Percentiles rank a stretch among this genome's conserved stretches.
These are phyloP conservation scores for Jatropha podagrica DNA, from an alignment of 441 rosid species.

Conservation along the genomic window DNA sequence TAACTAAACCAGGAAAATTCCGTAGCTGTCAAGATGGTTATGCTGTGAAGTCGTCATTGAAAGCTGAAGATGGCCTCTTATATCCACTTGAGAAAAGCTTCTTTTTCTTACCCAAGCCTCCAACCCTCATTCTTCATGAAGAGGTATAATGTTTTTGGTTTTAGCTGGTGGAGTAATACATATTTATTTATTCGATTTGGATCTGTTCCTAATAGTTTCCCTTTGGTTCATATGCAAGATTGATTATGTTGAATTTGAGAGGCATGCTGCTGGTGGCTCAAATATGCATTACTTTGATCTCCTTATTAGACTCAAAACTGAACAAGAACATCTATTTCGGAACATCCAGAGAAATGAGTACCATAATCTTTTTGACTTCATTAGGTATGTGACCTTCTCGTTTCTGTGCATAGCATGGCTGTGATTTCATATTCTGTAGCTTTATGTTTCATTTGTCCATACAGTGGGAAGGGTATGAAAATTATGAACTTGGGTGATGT, in stretches of 20 bases:
- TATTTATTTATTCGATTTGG: constrained; percentile 1
- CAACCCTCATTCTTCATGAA: constrained; percentile 95
- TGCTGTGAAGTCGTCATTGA: constrained; percentile 95
- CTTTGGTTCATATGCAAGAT: constrained; percentile 46
- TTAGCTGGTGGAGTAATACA: not conserved
- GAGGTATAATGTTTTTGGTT: constrained; percentile 50
- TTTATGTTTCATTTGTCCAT: constrained; percentile 22
- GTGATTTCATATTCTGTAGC: constrained; percentile 4
- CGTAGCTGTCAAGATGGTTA: constrained; percentile 96
- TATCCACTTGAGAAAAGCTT: constrained; percentile 98
- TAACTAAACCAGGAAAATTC: constrained; percentile 95
- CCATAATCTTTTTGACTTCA: constrained; percentile 82
- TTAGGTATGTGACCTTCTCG: constrained; percentile 51
- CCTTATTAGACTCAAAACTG: constrained; percentile 82
- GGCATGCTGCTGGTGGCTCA: constrained; percentile 98
- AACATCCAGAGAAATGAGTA: constrained; percentile 96
- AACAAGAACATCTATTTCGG: constrained; percentile 95
- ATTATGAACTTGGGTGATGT: constrained; percentile 84
- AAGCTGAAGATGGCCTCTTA: constrained; percentile 97
- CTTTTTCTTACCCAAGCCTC: constrained; percentile 97
- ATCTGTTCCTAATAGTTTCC: constrained; percentile 4
- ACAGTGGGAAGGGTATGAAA: constrained; percentile 85
- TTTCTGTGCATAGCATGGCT: constrained; percentile 11
- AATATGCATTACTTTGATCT: constrained; percentile 99
- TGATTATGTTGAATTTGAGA: constrained; percentile 96